Conservation (phyloP, 768 basidiomycete species). For the Nevesoporus exiguus region DNA sequence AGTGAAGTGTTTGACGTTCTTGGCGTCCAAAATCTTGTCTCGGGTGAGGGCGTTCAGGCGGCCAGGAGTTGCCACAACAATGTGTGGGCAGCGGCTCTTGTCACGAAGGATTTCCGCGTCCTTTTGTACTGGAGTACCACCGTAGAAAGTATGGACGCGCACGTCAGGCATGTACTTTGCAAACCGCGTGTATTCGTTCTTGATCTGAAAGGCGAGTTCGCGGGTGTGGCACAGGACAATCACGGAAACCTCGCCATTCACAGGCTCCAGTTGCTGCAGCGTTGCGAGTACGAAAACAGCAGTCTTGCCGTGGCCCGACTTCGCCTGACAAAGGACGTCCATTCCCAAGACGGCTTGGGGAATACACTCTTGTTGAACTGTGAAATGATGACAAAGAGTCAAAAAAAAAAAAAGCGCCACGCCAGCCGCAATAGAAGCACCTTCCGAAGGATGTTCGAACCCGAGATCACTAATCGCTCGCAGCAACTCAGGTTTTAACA, state of each 20-base stretch:
- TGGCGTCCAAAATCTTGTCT: conserved; percentile 93
- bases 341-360: conserved; percentile 99
- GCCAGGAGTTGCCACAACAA: conserved; percentile 97
- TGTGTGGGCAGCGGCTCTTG: conserved; percentile 97
- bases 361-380: conserved; percentile 99
- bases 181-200: conserved; percentile 99
- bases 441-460: conserved; percentile 99
- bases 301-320: conserved; percentile 98
- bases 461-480: conserved; percentile 99
- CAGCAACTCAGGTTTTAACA: conserved; percentile 94
- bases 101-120: conserved; percentile 92
- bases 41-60: conserved; percentile 92
- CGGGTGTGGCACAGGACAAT: conserved; percentile 98
- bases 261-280: conserved; percentile 96
- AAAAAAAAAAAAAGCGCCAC: neutral
- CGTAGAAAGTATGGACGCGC: conserved; percentile 96
- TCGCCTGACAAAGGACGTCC: conserved; percentile 99
- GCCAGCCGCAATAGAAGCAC: conserved; percentile 39
- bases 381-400: neutral
- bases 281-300: conserved; percentile 98
- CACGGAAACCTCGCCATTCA: conserved; percentile 96
- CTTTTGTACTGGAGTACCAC: conserved; percentile 91
- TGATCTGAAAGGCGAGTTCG: conserved; percentile 99
- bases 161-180: conserved; percentile 99
- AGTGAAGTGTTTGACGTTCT: conserved; percentile 98